A percentile compares a stretch with the other conserved stretches of the same genome.
phyloP scores from a whole-genome alignment of 2,329 filamentous ascomycete species.

The Bipolaris sorokiniana region DNA sequence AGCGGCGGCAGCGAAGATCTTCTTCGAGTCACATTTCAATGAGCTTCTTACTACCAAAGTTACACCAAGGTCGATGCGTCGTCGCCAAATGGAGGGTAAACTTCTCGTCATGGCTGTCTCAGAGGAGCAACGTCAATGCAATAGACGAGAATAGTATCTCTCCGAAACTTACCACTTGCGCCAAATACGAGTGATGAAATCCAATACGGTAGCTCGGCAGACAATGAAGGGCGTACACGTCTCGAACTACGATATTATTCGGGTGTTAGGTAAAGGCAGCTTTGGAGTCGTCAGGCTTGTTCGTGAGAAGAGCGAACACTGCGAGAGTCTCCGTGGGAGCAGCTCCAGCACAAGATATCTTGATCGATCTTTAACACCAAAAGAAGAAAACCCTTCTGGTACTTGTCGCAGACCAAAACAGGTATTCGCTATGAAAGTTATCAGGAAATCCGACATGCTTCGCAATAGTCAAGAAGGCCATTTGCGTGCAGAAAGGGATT shows the following conservation, averaged over 20 bases:
- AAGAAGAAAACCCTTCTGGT: neutral
- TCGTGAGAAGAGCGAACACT: constrained; percentile 61
- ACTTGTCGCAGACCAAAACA: constrained; percentile 47
- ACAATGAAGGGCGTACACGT: constrained; percentile 59
- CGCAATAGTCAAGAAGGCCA: constrained; percentile 91
- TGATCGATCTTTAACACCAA: constrained; percentile 14
- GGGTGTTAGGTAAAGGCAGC: constrained; percentile 87
- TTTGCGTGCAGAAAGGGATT: constrained; percentile 87
- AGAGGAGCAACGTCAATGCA: constrained; percentile 61
- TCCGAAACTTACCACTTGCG: constrained; percentile 78
- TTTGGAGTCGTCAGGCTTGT: constrained; percentile 93
- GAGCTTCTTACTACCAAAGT: constrained; percentile 63
- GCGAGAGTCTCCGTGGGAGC: constrained; percentile 19
- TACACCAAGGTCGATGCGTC: constrained; percentile 66
- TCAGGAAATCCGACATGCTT: constrained; percentile 92
- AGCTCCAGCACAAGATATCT: constrained; percentile 20
- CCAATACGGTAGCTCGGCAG: constrained; percentile 59
- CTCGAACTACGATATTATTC: constrained; percentile 78
- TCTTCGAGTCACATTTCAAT: constrained; percentile 83
- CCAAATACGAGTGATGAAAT: constrained; percentile 72
- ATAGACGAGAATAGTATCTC: constrained; percentile 64
- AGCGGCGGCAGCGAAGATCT: constrained; percentile 81
- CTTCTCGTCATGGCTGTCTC: constrained; percentile 64
- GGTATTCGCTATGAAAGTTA: constrained; percentile 96
- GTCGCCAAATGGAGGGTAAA: constrained; percentile 66